Evolutionary conservation across 148 eudicot genomes (phyloP).

Genomic region (Cornus controversa): DNA sequence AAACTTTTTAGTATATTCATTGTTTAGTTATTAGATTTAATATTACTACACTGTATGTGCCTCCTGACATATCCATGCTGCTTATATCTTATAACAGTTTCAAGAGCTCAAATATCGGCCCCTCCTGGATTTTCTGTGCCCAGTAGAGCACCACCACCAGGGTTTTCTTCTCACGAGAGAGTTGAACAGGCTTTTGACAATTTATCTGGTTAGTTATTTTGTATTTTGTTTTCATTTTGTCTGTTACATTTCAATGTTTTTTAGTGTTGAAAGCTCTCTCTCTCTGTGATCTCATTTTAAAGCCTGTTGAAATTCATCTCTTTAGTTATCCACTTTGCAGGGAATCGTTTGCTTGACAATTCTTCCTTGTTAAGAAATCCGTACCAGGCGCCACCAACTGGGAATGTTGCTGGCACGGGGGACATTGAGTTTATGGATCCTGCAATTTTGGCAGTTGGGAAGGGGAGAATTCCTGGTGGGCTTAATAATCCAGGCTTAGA

Average conservation of each 20-base stretch:
- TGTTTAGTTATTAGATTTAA: background rate
- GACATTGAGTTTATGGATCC: constrained; percentile 95
- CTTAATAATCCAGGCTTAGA: constrained; percentile 48
- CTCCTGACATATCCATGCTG: background rate
- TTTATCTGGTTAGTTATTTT: constrained; percentile 57
- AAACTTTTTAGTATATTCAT: background rate
- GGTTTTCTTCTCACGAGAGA: constrained; percentile 72
- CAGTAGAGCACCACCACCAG: constrained; percentile 84
- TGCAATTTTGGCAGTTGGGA: constrained; percentile 95
- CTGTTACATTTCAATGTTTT: background rate
- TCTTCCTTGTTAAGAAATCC: constrained; percentile 55
- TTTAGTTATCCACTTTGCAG: constrained; percentile 40
- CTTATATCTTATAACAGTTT: constrained; percentile 32
- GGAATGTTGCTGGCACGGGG: constrained; percentile 37
- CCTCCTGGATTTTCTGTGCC: constrained; percentile 93
- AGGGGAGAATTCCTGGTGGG: constrained; percentile 69
- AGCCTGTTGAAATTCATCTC: background rate
- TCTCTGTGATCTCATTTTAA: background rate
- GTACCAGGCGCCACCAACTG: constrained; percentile 50
- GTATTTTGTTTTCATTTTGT: background rate
- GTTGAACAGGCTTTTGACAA: constrained; percentile 46
- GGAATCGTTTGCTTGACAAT: constrained; percentile 51
- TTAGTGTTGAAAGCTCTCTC: background rate
- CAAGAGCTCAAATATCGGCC: constrained; percentile 79
- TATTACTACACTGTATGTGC: background rate